Evolutionary conservation across 495 filamentous ascomycete species (phyloP).

Genomic region (Chlorociboria aeruginascens): DNA sequence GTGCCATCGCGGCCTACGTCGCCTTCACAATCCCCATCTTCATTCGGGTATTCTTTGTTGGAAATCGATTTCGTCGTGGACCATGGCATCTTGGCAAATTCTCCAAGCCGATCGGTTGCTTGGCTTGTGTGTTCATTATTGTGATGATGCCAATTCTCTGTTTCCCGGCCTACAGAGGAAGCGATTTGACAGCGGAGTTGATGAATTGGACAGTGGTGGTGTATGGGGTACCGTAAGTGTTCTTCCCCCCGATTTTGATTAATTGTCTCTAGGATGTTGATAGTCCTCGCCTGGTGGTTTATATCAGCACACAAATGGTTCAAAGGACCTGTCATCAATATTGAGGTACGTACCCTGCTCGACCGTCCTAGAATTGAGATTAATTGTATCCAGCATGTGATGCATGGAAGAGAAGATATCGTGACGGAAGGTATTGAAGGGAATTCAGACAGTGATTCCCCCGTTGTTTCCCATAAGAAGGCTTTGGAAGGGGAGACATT

Average conservation of each 20-base stretch:
- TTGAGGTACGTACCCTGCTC: constrained; percentile 25
- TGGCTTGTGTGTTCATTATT: constrained; percentile 49
- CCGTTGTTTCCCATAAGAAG: not conserved
- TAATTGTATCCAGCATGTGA: constrained; percentile 11
- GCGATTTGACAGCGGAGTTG: constrained; percentile 39
- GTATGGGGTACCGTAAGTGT: constrained; percentile 48
- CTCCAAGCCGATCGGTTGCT: constrained; percentile 47
- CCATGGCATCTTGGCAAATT: constrained; percentile 64
- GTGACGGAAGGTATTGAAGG: not conserved
- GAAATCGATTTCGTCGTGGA: constrained; percentile 53
- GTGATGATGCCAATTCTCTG: constrained; percentile 70
- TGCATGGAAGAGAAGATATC: constrained; percentile 5
- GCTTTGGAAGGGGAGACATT: not conserved
- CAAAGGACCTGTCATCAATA: constrained; percentile 58
- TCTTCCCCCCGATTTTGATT: not conserved
- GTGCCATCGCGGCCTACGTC: constrained; percentile 61
- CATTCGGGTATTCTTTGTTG: constrained; percentile 64
- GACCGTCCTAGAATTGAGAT: not conserved
- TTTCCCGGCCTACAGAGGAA: constrained; percentile 48
- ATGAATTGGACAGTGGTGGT: constrained; percentile 77
- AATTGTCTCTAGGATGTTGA: constrained; percentile 35
- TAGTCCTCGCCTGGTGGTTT: constrained; percentile 57
- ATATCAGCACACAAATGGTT: constrained; percentile 60
- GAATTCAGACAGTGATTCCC: not conserved
- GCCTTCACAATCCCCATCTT: constrained; percentile 67